Conservation (phyloP, 2,329 filamentous ascomycete species). For the Periconia digitata region DNA sequence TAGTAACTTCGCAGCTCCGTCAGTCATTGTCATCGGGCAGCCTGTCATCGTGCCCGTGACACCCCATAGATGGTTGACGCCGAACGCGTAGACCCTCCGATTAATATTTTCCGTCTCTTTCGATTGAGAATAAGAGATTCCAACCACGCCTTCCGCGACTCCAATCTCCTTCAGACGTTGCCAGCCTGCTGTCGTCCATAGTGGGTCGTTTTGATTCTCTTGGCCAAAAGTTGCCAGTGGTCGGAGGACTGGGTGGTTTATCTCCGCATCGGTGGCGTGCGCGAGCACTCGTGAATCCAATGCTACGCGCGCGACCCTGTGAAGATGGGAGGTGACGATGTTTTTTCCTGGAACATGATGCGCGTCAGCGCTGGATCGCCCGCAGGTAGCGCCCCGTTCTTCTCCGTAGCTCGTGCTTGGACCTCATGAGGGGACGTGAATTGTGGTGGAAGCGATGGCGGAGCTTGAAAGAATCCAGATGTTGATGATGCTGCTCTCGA, state of each 20-base stretch:
- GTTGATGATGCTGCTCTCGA: constrained; percentile 33
- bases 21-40: constrained; percentile 69
- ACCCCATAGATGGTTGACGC: constrained; percentile 61
- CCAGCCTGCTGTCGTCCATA: constrained; percentile 70
- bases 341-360: no score
- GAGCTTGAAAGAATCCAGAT: constrained; percentile 33
- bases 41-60: constrained; percentile 62
- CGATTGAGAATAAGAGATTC: constrained; percentile 60
- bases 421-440: constrained; percentile 15
- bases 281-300: constrained; percentile 21
- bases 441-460: constrained; percentile 27
- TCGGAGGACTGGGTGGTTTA: constrained; percentile 62
- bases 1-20: constrained; percentile 53
- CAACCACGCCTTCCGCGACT: constrained; percentile 60
- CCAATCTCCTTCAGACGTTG: constrained; percentile 61
- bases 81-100: constrained; percentile 62
- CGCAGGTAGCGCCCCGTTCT: constrained; percentile 16
- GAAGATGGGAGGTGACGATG: no score
- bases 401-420: constrained; percentile 20
- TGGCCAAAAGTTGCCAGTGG: constrained; percentile 63
- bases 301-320: constrained; percentile 22
- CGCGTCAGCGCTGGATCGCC: no score
- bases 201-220: constrained; percentile 54
- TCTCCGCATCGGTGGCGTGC: constrained; percentile 63
- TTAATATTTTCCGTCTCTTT: no score